Evolutionary conservation across 2,329 filamentous ascomycete species (phyloP).

Genomic region (Epicoccum nigrum): DNA sequence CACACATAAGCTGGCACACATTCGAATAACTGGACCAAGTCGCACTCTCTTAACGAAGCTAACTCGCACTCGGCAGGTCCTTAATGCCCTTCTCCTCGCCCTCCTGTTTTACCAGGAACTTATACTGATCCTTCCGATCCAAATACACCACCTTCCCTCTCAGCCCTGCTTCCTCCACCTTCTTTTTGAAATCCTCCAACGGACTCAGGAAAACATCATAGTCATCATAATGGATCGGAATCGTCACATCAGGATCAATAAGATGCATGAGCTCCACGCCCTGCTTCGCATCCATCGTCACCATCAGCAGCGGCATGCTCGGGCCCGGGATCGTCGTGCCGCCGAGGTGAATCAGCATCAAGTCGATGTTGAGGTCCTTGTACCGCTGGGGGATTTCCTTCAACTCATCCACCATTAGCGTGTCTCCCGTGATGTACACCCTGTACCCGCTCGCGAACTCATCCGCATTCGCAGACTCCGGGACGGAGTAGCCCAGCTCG

Average conservation of each 20-base stretch:
- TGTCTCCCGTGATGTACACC: constrained; percentile 72
- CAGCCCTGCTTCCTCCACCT: constrained; percentile 60
- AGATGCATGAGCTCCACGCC: constrained; percentile 65
- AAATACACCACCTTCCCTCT: constrained; percentile 64
- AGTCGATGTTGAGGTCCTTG: constrained; percentile 61
- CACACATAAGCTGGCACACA: no score
- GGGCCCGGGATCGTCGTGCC: constrained; percentile 69
- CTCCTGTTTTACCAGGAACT: constrained; percentile 56
- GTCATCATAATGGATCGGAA: constrained; percentile 54
- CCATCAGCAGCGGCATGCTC: constrained; percentile 65
- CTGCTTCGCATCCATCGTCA: constrained; percentile 71
- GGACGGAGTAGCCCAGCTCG: constrained; percentile 60
- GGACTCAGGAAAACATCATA: constrained; percentile 67
- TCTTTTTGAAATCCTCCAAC: constrained; percentile 65
- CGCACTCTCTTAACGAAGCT: background rate
- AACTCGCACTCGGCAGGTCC: background rate
- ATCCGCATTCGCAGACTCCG: constrained; percentile 12
- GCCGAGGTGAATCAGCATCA: constrained; percentile 71
- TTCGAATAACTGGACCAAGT: no score
- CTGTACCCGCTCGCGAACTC: constrained; percentile 57
- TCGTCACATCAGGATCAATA: constrained; percentile 65
- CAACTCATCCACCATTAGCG: constrained; percentile 66
- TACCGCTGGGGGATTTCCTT: constrained; percentile 65
- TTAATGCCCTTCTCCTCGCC: constrained; percentile 5
- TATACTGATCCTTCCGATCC: constrained; percentile 63